These are phyloP conservation scores for Phytophthora hibernalis DNA, from an alignment of 352 stramenopile genomes.

Conservation along the genomic window DNA sequence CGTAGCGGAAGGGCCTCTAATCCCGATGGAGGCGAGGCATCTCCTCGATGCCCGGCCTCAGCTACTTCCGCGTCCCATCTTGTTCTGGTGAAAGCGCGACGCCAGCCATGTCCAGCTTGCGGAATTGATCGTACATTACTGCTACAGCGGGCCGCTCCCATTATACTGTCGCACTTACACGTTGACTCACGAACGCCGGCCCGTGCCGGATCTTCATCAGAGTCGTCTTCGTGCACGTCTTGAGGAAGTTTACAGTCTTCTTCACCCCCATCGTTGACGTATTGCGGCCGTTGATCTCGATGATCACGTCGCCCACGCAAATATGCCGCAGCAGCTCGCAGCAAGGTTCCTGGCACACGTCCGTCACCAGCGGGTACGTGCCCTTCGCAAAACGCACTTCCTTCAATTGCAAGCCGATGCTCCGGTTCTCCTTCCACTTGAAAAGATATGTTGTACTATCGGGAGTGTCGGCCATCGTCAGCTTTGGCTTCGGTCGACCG, in stretches of 20 bases:
- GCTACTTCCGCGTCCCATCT: conserved; percentile 10
- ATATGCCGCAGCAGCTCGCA: conserved; percentile 87
- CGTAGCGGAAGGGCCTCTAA: conserved; percentile 8
- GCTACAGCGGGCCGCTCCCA: conserved; percentile 33
- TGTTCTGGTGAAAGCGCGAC: conserved; percentile 19
- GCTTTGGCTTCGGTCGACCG: conserved; percentile 75
- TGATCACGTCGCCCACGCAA: conserved; percentile 83
- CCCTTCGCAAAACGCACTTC: conserved; percentile 82
- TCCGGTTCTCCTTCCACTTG: conserved; percentile 91
- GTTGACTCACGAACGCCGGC: conserved; percentile 72
- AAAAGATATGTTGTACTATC: conserved; percentile 87
- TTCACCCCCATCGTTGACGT: conserved; percentile 91
- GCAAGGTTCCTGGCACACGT: conserved; percentile 86
- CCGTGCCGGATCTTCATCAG: conserved; percentile 87
- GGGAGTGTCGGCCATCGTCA: conserved; percentile 79
- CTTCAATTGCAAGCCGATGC: conserved; percentile 84
- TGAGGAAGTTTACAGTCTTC: conserved; percentile 90
- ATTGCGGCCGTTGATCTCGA: conserved; percentile 91
- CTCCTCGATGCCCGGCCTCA: neutral
- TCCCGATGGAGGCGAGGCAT: neutral
- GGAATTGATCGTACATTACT: conserved; percentile 51
- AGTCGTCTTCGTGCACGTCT: conserved; percentile 87
- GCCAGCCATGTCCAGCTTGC: conserved; percentile 28
- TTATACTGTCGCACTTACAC: conserved; percentile 80
- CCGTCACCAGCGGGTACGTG: conserved; percentile 80